Base-by-base conservation (phyloP, 495 filamentous ascomycete genomes). In the Chaetomidium leptoderma region DNA sequence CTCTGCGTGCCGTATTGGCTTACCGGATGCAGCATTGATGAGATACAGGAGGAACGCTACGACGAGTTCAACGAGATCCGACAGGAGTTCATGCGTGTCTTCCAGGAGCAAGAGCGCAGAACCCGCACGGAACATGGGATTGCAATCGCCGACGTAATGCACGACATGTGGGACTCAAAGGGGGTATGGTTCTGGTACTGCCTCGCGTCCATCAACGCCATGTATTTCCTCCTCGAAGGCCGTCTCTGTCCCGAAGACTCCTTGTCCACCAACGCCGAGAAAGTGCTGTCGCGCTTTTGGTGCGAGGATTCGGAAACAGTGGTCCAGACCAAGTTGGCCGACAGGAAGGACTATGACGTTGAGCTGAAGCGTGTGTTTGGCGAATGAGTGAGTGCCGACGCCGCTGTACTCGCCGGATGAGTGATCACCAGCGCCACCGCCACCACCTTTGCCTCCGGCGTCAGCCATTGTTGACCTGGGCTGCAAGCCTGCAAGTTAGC, bases 1-100 rank as follows among this genome's bases (percentile, higher is more conserved):
- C 36, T 53, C 24, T 21, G 4, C 16, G 50, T 53, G 1, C 50
- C 50, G 24, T 53, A 42, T 36, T 53, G 50, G 50, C 36, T 53
- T 11, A 53, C 36, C 3, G 24, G 24, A 2, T 6, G n/a, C 4
- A 21, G 36, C 6, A 53, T 53, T 30, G 36, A 53, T 36, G 23
- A 32, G 50, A 9, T 53, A n/a, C 42, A 45, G 42, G 21, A n/a
- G 8, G 42, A 45, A 2, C 42, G 42, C 23, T 45, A 45, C 42
- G 42, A 26, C 42, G 42, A 45, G 42, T 45, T 45, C 27, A 21
- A 45, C 42, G 27, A 21, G 21, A 27, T 45, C 2, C 42, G 42
- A 21, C 42, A n/a, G 21, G 42, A 45, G 23, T 45, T 45, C 19
- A 45, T 45, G 42, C 42, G 27, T 2, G 21, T 45, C 21, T 27